phyloP scores from a whole-genome alignment of 2,329 filamentous ascomycete species.

The Aspergillus sp. region DNA sequence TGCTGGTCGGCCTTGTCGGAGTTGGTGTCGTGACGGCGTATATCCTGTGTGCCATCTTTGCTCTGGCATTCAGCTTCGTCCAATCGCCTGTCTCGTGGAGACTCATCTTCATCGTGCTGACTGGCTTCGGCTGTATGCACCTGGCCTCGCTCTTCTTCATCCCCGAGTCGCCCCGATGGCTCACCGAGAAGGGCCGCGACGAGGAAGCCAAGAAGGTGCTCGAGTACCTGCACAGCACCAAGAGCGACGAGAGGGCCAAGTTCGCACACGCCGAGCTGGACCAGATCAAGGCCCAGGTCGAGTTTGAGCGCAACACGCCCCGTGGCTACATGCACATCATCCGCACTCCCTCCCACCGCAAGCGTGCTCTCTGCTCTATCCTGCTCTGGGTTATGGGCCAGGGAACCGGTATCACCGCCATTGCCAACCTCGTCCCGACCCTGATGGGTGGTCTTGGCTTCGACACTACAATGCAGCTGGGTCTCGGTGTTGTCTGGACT shows the following conservation, averaged over 20 bases:
- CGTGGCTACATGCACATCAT: background rate
- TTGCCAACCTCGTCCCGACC: background rate
- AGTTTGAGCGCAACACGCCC: background rate
- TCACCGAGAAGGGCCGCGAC: background rate
- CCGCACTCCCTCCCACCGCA: background rate
- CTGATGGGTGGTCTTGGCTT: background rate
- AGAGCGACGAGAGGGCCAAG: background rate
- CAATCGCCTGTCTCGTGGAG: background rate
- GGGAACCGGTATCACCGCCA: background rate
- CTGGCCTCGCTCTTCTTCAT: slow-evolving; percentile 7
- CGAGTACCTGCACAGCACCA: background rate
- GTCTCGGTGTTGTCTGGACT: background rate
- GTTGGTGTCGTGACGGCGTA: background rate
- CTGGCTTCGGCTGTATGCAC: background rate
- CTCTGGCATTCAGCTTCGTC: background rate
- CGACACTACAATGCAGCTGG: background rate
- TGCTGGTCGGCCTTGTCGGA: background rate
- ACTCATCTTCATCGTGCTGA: background rate
- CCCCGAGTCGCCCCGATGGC: background rate
- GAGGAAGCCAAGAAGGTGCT: background rate
- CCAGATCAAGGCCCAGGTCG: background rate
- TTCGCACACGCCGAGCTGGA: background rate
- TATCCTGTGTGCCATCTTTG: background rate
- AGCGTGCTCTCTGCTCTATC: background rate
- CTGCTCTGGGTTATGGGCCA: background rate